Conservation (phyloP, 495 filamentous ascomycete genomes). For the Tuber magnatum region DNA sequence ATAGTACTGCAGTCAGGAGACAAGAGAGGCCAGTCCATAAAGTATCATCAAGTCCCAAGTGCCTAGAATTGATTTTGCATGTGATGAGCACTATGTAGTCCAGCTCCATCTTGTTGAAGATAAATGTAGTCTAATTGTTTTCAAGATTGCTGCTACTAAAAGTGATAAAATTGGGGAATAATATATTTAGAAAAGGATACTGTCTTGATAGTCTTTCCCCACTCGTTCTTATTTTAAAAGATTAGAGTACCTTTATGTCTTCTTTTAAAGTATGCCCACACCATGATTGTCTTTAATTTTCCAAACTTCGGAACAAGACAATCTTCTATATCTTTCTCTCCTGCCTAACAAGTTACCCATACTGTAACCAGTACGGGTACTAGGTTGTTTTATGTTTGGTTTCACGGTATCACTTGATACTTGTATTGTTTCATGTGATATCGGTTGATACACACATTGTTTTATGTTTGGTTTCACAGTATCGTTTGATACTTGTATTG, state of each 20-base stretch:
- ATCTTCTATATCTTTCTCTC: neutral
- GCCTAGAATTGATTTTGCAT: neutral
- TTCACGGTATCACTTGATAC: too few species aligned
- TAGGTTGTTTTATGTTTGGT: too few species aligned
- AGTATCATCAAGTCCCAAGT: neutral
- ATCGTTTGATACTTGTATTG: too few species aligned
- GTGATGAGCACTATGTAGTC: neutral
- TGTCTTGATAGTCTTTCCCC: neutral
- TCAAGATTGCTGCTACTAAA: conserved; percentile 2
- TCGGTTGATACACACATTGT: too few species aligned
- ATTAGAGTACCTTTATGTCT: conserved; percentile 7
- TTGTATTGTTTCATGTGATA: too few species aligned
- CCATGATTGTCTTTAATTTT: neutral
- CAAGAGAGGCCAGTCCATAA: neutral
- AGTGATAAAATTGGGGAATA: neutral
- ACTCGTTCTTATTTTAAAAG: conserved; percentile 15
- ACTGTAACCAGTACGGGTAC: too few species aligned
- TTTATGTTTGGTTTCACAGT: too few species aligned
- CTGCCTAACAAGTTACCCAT: neutral
- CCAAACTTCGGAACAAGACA: neutral
- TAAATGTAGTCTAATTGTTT: conserved; percentile 3
- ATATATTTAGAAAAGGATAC: conserved; percentile 10
- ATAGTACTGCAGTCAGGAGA: conserved; percentile 7
- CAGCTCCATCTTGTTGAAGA: neutral
- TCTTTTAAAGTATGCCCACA: neutral